Evolutionary conservation across 306 rosid species (phyloP), one percentile per base, ranked within the genome.

Genomic region (Echinosophora koreensis): DNA sequence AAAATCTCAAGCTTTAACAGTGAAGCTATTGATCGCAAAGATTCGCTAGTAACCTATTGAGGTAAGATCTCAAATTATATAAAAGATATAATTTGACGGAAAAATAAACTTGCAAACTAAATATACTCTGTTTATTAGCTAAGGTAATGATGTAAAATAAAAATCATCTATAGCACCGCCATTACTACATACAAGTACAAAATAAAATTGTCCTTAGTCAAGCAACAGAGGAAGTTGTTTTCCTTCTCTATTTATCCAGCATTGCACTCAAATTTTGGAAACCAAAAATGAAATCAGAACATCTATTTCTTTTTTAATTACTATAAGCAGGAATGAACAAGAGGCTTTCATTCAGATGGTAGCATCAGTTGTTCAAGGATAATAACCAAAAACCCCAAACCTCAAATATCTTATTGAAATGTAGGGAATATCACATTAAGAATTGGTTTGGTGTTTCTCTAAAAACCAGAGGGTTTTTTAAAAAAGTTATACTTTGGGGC

Each of bases 21-120:
- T 71, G 90, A 84, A 84, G 91, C 89, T 74, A 89, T 56, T 35
- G 94, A 84, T 51, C 83, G 69, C 50, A 89, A 70, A 55, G 94
- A 86, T 80, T 87, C 87, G 4, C 84, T 78, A 12, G 90, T 87
- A 50, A 89, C 81, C 91, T 89, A 61, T 66, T 15, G 67, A 74
- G 37, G 41, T 35, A 28, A 52, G 38, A 66, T 54, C n/a, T 47
- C 59, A 46, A 41, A 75, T 76, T 55, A 67, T 66, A 76, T 28
- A 63, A 76, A 66, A 41, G 32, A 44, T 28, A 51, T 27, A 27
- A 42, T 39, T 57, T 2, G 50, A 66, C 69, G 55, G 58, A 76
- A 59, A 51, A 46, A 37, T 54, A 30, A 37, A 57, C 51, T 74
- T 30, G 49, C 64, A 66, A 51, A 71, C 27, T 12, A 27, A 69